Conservation (phyloP, 805 yeast species). For the Clavispora asparagi region DNA sequence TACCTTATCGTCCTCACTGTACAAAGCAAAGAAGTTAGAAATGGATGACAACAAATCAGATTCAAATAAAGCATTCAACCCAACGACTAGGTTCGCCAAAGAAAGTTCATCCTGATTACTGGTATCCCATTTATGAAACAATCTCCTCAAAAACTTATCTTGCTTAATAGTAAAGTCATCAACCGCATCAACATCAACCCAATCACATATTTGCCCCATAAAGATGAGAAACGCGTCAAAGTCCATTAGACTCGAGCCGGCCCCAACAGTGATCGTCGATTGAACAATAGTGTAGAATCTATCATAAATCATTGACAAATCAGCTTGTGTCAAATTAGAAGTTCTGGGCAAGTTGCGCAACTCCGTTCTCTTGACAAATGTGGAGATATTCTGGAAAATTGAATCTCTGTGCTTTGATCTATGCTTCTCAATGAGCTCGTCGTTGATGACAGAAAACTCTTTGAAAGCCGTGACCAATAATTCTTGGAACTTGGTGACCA, state of each 20-base stretch:
- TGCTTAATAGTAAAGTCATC: constrained; percentile 23
- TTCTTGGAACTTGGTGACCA: constrained; percentile 82
- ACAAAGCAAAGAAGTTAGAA: constrained; percentile 73
- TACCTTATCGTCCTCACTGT: constrained; percentile 50
- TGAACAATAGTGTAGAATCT: constrained; percentile 74
- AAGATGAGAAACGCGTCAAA: constrained; percentile 66
- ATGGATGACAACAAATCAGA: constrained; percentile 74
- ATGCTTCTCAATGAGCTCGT: constrained; percentile 62
- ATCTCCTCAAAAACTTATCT: constrained; percentile 50
- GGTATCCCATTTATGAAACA: constrained; percentile 72
- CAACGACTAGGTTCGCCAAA: constrained; percentile 65
- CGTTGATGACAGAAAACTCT: constrained; percentile 79
- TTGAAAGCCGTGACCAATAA: constrained; percentile 86
- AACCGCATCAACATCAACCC: constrained; percentile 42
- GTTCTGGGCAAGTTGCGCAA: constrained; percentile 79
- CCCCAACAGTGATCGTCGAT: constrained; percentile 46
- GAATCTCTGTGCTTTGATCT: constrained; percentile 68
- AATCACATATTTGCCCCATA: constrained; percentile 74
- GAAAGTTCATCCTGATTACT: constrained; percentile 50
- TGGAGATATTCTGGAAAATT: constrained; percentile 80
- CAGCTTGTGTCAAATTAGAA: constrained; percentile 49
- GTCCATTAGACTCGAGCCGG: constrained; percentile 65
- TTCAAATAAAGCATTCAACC: constrained; percentile 64
- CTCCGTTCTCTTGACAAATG: constrained; percentile 89
- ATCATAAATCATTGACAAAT: constrained; percentile 74